These are phyloP conservation scores for Knoxia roxburghii DNA, from an alignment of 257 asterid species.

Conservation along the genomic window DNA sequence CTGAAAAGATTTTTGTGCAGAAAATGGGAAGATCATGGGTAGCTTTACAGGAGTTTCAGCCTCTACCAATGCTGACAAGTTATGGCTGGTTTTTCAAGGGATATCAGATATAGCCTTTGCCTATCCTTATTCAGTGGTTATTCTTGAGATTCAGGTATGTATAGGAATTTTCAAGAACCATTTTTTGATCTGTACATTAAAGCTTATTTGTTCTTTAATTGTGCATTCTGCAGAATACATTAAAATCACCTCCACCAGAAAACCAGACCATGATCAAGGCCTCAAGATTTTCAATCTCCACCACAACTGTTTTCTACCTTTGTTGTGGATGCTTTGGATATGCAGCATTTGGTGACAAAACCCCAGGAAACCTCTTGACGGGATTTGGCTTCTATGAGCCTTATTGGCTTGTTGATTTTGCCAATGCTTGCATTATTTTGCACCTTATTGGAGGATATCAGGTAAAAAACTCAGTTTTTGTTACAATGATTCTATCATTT, in stretches of 20 bases:
- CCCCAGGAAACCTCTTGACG: conserved; percentile 73
- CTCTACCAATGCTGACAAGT: conserved; percentile 20
- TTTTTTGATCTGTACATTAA: no score
- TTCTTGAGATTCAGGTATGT: conserved; percentile 82
- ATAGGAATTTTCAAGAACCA: no score
- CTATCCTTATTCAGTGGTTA: no score
- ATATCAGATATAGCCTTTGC: conserved; percentile 74
- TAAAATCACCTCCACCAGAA: conserved; percentile 66
- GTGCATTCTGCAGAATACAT: conserved; percentile 67
- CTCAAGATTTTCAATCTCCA: conserved; percentile 31
- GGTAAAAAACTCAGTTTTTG: conserved; percentile 33
- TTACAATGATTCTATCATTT: no score
- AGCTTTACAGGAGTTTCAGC: conserved; percentile 15
- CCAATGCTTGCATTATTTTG: conserved; percentile 57
- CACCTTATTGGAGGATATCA: conserved; percentile 73
- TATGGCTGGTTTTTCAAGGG: conserved; percentile 66
- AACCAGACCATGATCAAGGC: conserved; percentile 58
- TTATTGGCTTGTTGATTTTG: conserved; percentile 63
- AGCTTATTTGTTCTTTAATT: no score
- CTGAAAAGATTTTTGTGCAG: conserved; percentile 24
- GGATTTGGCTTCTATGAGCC: conserved; percentile 82
- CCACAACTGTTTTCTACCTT: conserved; percentile 56
- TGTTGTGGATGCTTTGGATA: conserved; percentile 66
- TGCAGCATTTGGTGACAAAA: conserved; percentile 64
- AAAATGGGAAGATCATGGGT: conserved; percentile 59